phyloP scores from a whole-genome alignment of 2,329 filamentous ascomycete genomes.

The Fusarium neocosmosporiellum region DNA sequence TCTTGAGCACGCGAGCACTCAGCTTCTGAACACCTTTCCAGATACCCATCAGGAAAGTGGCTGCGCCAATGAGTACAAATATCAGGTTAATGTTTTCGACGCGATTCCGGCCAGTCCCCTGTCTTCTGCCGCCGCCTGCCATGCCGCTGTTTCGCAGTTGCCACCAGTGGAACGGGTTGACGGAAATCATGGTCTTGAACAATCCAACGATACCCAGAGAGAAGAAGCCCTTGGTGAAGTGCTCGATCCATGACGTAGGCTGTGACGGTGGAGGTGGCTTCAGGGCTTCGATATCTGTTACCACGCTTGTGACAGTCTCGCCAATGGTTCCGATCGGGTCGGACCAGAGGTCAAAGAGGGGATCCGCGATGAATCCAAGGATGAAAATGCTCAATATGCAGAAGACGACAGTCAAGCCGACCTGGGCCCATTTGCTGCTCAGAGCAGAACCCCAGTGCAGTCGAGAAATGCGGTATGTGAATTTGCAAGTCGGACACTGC shows the following conservation, averaged over 20 bases:
- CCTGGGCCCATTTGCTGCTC: conserved; percentile 73
- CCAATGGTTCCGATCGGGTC: conserved; percentile 76
- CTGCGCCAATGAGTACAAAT: conserved; percentile 81
- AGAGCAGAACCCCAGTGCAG: conserved; percentile 80
- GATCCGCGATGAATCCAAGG: conserved; percentile 92
- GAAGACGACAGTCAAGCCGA: conserved; percentile 77
- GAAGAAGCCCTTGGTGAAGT: conserved; percentile 91
- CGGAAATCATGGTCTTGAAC: conserved; percentile 79
- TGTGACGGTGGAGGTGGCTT: conserved; percentile 58
- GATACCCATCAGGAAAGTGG: conserved; percentile 84
- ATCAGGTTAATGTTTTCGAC: conserved; percentile 83
- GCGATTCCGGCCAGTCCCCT: conserved; percentile 78
- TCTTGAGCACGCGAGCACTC: conserved; percentile 78
- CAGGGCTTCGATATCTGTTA: conserved; percentile 54
- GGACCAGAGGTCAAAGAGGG: conserved; percentile 88
- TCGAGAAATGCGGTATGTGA: conserved; percentile 82
- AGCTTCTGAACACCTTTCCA: conserved; percentile 84
- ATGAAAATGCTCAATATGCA: conserved; percentile 80
- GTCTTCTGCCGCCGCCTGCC: conserved; percentile 62
- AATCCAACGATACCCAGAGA: conserved; percentile 89
- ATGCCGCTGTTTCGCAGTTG: conserved; percentile 74
- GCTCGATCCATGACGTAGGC: conserved; percentile 76
- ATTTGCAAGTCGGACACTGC: conserved; percentile 89
- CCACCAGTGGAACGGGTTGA: conserved; percentile 82
- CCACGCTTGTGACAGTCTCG: conserved; percentile 60